A percentile compares a stretch with the other conserved stretches of the same genome.
Evolutionary conservation across 1,284 basidiomycete genomes (phyloP).

Genomic region (Sphaerobolus stellatus): DNA sequence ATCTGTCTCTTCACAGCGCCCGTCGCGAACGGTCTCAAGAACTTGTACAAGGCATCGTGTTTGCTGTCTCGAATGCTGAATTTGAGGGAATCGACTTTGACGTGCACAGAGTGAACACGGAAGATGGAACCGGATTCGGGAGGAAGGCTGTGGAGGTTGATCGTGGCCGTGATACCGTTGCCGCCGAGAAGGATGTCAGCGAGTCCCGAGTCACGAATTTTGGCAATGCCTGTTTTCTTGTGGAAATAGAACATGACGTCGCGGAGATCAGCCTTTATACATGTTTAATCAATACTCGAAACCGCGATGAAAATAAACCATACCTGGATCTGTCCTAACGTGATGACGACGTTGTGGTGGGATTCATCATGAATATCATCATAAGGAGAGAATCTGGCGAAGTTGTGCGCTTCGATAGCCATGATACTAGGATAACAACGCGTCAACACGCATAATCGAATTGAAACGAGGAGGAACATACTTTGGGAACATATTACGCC

Average conservation of each 20-base stretch:
- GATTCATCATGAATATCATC: constrained; percentile 54
- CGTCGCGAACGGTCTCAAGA: constrained; percentile 70
- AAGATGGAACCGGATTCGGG: constrained; percentile 73
- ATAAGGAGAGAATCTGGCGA: constrained; percentile 82
- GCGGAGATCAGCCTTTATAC: constrained; percentile 70
- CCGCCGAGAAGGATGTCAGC: constrained; percentile 91
- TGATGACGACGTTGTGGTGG: constrained; percentile 70
- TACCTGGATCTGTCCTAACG: constrained; percentile 78
- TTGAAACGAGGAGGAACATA: constrained; percentile 1
- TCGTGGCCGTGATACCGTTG: constrained; percentile 64
- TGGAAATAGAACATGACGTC: constrained; percentile 89
- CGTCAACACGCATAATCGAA: background rate
- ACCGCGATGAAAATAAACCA: background rate
- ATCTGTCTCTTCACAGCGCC: constrained; percentile 90
- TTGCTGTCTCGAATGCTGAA: constrained; percentile 91
- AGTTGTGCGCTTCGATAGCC: constrained; percentile 80
- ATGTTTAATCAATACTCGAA: background rate
- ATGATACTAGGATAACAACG: constrained; percentile 51
- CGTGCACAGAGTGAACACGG: constrained; percentile 73
- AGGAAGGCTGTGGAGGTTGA: constrained; percentile 63
- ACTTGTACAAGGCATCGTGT: constrained; percentile 90
- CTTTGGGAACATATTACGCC: constrained; percentile 77
- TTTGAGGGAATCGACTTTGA: constrained; percentile 83
- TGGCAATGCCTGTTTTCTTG: constrained; percentile 71
- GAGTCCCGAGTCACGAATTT: constrained; percentile 85